Evolutionary conservation across 2,329 filamentous ascomycete species (phyloP).

Genomic region (Aplosporella prunicola): DNA sequence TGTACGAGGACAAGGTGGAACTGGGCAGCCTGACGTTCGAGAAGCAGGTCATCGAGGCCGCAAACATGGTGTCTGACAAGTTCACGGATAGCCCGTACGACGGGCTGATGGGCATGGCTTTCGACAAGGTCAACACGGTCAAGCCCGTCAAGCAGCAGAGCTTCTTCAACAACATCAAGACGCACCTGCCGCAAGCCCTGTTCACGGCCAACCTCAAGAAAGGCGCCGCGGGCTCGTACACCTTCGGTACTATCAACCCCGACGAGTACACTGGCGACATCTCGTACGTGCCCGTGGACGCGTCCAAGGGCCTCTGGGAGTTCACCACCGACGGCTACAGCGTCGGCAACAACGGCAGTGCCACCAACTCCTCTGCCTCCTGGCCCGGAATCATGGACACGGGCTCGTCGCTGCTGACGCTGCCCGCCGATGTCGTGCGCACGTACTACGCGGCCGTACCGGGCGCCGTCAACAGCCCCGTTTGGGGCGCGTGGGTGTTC

Average conservation of each 20-base stretch:
- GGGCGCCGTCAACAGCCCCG: constrained; percentile 40
- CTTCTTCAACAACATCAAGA: constrained; percentile 51
- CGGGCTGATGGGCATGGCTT: constrained; percentile 51
- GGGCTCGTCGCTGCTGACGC: constrained; percentile 57
- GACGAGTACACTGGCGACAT: constrained; percentile 50
- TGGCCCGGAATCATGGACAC: constrained; percentile 58
- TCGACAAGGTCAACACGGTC: constrained; percentile 51
- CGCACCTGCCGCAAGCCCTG: constrained; percentile 40
- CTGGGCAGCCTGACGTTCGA: constrained; percentile 51
- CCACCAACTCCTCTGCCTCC: constrained; percentile 25
- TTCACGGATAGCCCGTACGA: constrained; percentile 43
- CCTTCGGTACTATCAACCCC: constrained; percentile 51
- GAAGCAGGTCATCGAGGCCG: constrained; percentile 56
- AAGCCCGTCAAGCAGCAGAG: constrained; percentile 42
- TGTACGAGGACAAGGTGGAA: constrained; percentile 55
- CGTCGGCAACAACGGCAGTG: constrained; percentile 37
- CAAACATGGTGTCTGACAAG: constrained; percentile 45
- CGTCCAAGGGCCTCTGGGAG: constrained; percentile 53
- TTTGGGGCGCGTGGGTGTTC: constrained; percentile 48
- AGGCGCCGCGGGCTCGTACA: constrained; percentile 39
- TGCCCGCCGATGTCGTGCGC: constrained; percentile 44
- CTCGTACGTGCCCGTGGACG: constrained; percentile 47
- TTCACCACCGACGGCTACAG: constrained; percentile 49
- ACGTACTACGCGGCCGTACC: constrained; percentile 52
- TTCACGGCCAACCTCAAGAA: constrained; percentile 51